Evolutionary conservation across 1,139 yeast species (phyloP).

Genomic region (Hanseniaspora gamundiae): DNA sequence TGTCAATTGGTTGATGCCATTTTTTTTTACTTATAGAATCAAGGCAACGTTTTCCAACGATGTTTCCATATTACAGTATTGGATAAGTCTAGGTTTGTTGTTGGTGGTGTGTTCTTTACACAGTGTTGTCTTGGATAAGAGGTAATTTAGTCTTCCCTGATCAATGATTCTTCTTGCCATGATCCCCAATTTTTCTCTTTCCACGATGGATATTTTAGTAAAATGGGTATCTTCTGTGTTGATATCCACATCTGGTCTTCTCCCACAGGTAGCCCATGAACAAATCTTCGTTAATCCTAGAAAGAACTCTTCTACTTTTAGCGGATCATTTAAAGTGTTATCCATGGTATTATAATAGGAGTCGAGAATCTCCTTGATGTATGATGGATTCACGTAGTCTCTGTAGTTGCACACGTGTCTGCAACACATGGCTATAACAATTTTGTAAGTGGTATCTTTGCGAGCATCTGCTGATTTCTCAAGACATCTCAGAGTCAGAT

Average conservation of each 20-base stretch:
- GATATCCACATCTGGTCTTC: constrained; percentile 26
- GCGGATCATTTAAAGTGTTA: no score
- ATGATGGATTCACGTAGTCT: constrained; percentile 39
- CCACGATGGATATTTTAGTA: constrained; percentile 31
- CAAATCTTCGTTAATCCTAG: constrained; percentile 47
- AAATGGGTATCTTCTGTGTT: constrained; percentile 30
- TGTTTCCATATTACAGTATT: constrained; percentile 43
- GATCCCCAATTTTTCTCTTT: constrained; percentile 49
- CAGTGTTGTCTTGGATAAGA: constrained; percentile 19
- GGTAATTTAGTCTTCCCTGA: constrained; percentile 40
- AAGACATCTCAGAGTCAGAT: constrained; percentile 61
- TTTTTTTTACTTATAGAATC: constrained; percentile 27
- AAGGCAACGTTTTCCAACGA: constrained; percentile 68
- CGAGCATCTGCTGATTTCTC: constrained; percentile 24
- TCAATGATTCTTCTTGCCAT: constrained; percentile 63
- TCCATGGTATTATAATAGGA: no score
- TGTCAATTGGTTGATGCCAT: no score
- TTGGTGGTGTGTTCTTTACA: constrained; percentile 4
- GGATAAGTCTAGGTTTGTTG: constrained; percentile 34
- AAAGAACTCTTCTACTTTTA: constrained; percentile 26
- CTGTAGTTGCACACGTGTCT: constrained; percentile 64
- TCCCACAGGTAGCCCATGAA: constrained; percentile 82
- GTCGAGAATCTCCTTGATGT: constrained; percentile 27
- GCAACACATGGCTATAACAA: constrained; percentile 88
- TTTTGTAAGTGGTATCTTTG: constrained; percentile 32